These are phyloP conservation scores for Kwoniella heveanensis DNA, from an alignment of 768 basidiomycete genomes.

Conservation along the genomic window DNA sequence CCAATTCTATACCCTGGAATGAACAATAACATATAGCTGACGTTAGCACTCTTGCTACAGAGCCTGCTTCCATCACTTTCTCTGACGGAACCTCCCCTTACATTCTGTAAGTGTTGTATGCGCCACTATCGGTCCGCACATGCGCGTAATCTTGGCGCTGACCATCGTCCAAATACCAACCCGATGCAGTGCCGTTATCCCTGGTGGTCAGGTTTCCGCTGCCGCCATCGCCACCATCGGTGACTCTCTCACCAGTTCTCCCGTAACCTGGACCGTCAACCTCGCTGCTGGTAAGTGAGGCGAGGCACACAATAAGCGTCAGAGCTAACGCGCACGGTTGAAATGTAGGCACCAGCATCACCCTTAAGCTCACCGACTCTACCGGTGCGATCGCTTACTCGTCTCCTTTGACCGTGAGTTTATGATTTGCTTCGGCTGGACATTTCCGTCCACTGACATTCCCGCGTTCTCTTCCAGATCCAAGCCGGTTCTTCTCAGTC, in stretches of 20 bases:
- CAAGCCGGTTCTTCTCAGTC: slow-evolving; percentile 41
- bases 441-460: neutral
- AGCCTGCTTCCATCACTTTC: slow-evolving; percentile 44
- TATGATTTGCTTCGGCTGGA: neutral
- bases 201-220: slow-evolving; percentile 45
- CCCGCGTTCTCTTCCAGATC: slow-evolving; percentile 25
- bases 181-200: slow-evolving; percentile 57
- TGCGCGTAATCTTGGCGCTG: neutral
- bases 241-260: slow-evolving; percentile 18
- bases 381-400: slow-evolving; percentile 60
- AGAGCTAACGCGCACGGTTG: neutral
- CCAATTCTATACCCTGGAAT: neutral
- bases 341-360: slow-evolving; percentile 62
- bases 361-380: slow-evolving; percentile 66
- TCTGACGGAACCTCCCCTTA: slow-evolving; percentile 46
- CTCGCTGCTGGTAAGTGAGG: slow-evolving; percentile 40
- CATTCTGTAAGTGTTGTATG: slow-evolving; percentile 48
- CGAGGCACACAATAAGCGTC: slow-evolving; percentile 1
- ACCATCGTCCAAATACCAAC: neutral
- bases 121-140: neutral
- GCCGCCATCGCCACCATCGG: slow-evolving; percentile 41
- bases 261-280: slow-evolving; percentile 52
- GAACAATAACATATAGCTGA: neutral
- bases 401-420: slow-evolving; percentile 38
- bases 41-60: slow-evolving; percentile 12